Base-by-base conservation (phyloP, 78 protist species). In the Ministeria vibrans region DNA sequence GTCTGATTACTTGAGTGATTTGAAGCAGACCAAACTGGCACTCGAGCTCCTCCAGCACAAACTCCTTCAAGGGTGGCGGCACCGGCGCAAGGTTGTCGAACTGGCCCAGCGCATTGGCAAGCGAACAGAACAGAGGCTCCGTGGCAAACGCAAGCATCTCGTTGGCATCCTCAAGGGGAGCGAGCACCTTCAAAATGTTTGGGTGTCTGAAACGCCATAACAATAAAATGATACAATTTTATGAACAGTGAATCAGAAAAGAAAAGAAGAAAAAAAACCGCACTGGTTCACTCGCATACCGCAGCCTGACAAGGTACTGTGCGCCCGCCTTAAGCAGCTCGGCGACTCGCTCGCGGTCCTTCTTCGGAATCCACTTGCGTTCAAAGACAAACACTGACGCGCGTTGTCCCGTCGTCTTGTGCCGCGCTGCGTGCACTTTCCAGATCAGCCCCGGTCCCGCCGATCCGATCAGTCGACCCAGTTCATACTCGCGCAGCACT, bases 321-420 rank as follows among this genome's bases (percentile, higher is more conserved):
- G n/a, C n/a, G n/a, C n/a, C n/a, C n/a, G n/a, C n/a, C n/a, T n/a
- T n/a, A n/a, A n/a, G n/a, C n/a, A n/a, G n/a, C n/a, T n/a, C n/a
- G n/a, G n/a, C n/a, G n/a, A n/a, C n/a, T n/a, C n/a, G n/a, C n/a
- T n/a, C n/a, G n/a, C n/a, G n/a, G 34, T 27, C 42, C 25, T 34
- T 7, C 71, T 63, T 63, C 42, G 28, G 43, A 20, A 63, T 23
- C 18, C 6, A 41, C 41, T 63, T 63, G 43, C 34, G 28, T 23
- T 63, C 71, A 18, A 63, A 32, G n/a, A 63, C 13, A 32, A 63
- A 63, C 42, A 63, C 71, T 34, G 71, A 63, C 41, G 71, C 55
- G 55, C 55, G 55, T 15, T 9, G n/a, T 9, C 15, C 15, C n/a
- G 55, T 49, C 55, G 55, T 15, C 71, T 63, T 30, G 6, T n/a